phyloP scores from a whole-genome alignment of 2,329 filamentous ascomycete species.

The Didymella exigua region DNA sequence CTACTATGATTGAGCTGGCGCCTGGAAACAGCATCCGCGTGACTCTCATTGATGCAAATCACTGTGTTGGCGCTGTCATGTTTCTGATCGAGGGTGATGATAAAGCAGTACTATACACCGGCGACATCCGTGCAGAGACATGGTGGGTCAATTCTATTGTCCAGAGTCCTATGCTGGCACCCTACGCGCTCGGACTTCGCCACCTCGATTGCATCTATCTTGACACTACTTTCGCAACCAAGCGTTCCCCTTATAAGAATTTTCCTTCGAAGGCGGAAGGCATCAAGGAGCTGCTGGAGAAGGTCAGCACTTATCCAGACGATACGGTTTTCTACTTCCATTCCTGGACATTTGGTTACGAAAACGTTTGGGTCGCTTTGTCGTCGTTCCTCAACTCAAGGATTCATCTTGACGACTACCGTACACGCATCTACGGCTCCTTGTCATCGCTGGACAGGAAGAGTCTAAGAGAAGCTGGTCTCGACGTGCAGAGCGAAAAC shows the following conservation, averaged over 20 bases:
- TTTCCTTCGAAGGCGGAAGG: slow-evolving; percentile 75
- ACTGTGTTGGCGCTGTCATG: slow-evolving; percentile 90
- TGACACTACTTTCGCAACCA: slow-evolving; percentile 78
- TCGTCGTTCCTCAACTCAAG: slow-evolving; percentile 70
- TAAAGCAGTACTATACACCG: slow-evolving; percentile 83
- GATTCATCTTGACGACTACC: slow-evolving; percentile 85
- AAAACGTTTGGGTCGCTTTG: slow-evolving; percentile 87
- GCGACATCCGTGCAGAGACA: slow-evolving; percentile 82
- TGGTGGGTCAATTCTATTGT: slow-evolving; percentile 82
- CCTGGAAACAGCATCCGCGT: slow-evolving; percentile 74
- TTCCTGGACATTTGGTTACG: slow-evolving; percentile 91
- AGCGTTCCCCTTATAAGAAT: slow-evolving; percentile 54
- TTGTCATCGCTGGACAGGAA: slow-evolving; percentile 46
- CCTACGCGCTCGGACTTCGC: slow-evolving; percentile 62
- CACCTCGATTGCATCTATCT: slow-evolving; percentile 82
- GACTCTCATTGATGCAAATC: slow-evolving; percentile 88
- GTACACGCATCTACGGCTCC: slow-evolving; percentile 72
- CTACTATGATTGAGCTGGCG: slow-evolving; percentile 74
- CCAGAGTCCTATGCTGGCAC: slow-evolving; percentile 73
- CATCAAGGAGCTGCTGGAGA: slow-evolving; percentile 71
- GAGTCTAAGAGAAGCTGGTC: slow-evolving; percentile 40
- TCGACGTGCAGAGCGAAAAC: slow-evolving; percentile 43
- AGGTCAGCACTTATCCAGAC: slow-evolving; percentile 69
- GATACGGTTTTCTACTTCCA: slow-evolving; percentile 84
- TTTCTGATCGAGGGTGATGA: slow-evolving; percentile 80